A percentile compares a stretch with the other conserved stretches of the same genome.
phyloP scores from a whole-genome alignment of 2,329 filamentous ascomycete species.

The Sporothrix pallida region DNA sequence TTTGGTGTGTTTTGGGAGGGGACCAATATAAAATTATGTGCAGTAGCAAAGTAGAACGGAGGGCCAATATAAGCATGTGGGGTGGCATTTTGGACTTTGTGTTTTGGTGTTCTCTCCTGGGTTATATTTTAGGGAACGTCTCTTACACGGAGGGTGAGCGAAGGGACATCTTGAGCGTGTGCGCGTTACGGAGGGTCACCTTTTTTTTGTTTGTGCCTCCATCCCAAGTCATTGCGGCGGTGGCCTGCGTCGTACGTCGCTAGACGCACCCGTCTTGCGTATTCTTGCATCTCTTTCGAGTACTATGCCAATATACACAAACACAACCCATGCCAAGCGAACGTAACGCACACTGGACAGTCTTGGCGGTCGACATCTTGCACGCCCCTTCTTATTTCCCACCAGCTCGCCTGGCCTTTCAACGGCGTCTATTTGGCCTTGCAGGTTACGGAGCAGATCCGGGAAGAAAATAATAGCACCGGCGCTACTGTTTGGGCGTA shows the following conservation, averaged over 20 bases:
- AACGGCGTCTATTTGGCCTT: background rate
- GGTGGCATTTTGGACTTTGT: background rate
- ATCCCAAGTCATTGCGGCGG: background rate
- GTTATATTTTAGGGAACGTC: background rate
- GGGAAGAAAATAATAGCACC: background rate
- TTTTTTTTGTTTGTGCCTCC: background rate
- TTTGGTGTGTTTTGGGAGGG: background rate
- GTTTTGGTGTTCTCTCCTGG: too few relatives aligned
- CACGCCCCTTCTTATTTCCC: background rate
- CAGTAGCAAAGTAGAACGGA: too few relatives aligned
- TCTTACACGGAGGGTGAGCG: background rate
- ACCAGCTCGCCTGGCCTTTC: background rate
- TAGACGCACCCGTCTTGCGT: background rate
- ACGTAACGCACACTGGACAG: background rate
- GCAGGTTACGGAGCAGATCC: background rate
- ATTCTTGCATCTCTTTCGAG: background rate
- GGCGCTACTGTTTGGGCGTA: background rate
- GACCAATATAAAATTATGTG: background rate
- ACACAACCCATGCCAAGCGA: conserved; percentile 12
- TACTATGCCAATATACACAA: background rate
- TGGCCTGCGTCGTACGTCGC: background rate
- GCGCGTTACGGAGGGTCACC: too few relatives aligned
- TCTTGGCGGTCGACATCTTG: background rate
- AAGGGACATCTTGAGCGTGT: background rate
- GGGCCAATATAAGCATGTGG: background rate